These are phyloP conservation scores for bread wheat (Triticum aestivum) DNA, from an alignment of 176 grass and related monocot genomes.

Conservation along the genomic window DNA sequence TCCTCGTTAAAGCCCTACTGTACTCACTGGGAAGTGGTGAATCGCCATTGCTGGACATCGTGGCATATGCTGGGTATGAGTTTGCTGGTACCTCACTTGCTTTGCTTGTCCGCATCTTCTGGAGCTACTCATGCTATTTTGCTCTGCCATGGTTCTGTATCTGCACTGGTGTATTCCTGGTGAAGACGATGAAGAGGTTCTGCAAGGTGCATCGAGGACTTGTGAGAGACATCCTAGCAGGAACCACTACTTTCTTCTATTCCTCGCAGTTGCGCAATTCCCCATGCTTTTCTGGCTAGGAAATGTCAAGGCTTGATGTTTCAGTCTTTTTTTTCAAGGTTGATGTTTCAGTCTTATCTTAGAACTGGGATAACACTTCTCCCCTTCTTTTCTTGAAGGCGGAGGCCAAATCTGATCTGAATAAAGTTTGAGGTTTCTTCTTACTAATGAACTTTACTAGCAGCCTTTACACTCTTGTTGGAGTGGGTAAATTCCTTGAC, in stretches of 20 bases:
- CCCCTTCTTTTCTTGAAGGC: not conserved
- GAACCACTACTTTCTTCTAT: slow-evolving; percentile 80
- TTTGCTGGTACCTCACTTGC: slow-evolving; percentile 55
- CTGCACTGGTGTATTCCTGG: slow-evolving; percentile 69
- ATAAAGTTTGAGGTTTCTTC: not conserved
- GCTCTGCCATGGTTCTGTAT: slow-evolving; percentile 66
- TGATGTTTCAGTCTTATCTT: not conserved
- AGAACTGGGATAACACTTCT: not conserved
- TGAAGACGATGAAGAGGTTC: slow-evolving; percentile 75
- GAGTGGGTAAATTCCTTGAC: not conserved
- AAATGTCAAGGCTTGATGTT: slow-evolving; percentile 3
- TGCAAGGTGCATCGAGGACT: slow-evolving; percentile 34
- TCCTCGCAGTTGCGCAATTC: slow-evolving; percentile 54
- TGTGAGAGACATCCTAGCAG: slow-evolving; percentile 43
- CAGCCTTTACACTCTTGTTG: not conserved
- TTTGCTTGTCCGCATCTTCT: slow-evolving; percentile 51
- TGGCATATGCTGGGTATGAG: slow-evolving; percentile 68
- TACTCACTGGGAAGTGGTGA: slow-evolving; percentile 59
- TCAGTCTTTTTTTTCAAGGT: too few species aligned
- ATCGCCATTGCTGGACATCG: slow-evolving; percentile 54
- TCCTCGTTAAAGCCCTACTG: slow-evolving; percentile 55
- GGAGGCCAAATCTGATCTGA: not conserved
- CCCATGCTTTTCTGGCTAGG: slow-evolving; percentile 36
- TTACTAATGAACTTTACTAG: not conserved
- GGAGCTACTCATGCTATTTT: slow-evolving; percentile 60